A percentile compares a stretch with the other conserved stretches of the same genome.
Evolutionary conservation across 1,284 basidiomycete species (phyloP).

Genomic region (Ceratobasidium theobromae): DNA sequence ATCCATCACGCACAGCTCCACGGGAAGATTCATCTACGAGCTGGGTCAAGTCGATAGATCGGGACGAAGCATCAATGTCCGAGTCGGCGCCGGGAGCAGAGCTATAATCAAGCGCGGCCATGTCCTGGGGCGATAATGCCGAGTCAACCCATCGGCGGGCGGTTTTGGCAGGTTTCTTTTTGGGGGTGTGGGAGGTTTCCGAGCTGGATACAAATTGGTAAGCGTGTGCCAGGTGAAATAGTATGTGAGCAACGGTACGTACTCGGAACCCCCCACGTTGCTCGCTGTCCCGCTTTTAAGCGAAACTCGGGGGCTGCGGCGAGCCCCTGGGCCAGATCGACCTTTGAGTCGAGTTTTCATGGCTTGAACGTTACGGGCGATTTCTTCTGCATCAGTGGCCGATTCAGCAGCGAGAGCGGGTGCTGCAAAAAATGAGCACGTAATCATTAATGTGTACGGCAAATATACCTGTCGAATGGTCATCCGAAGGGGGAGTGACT

Average conservation of each 20-base stretch:
- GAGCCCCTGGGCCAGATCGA: slow-evolving; percentile 61
- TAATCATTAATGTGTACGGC: slow-evolving; percentile 24
- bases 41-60: slow-evolving; percentile 56
- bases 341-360: slow-evolving; percentile 72
- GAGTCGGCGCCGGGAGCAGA: slow-evolving; percentile 47
- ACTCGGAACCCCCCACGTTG: slow-evolving; percentile 66
- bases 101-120: slow-evolving; percentile 88
- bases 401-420: slow-evolving; percentile 60
- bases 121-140: slow-evolving; percentile 71
- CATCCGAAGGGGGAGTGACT: slow-evolving; percentile 59
- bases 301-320: slow-evolving; percentile 50
- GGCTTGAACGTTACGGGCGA: slow-evolving; percentile 88
- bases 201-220: slow-evolving; percentile 48
- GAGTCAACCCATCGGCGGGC: slow-evolving; percentile 90
- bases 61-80: slow-evolving; percentile 45
- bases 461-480: slow-evolving; percentile 55
- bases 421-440: slow-evolving; percentile 42
- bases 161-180: slow-evolving; percentile 66
- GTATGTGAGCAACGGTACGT: slow-evolving; percentile 41
- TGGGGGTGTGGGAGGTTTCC: slow-evolving; percentile 57
- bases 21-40: slow-evolving; percentile 79
- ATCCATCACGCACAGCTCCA: slow-evolving; percentile 78
- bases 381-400: slow-evolving; percentile 80
- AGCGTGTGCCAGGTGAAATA: slow-evolving; percentile 22
- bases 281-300: slow-evolving; percentile 51